Percentiles rank a stretch among this genome's conserved stretches.
Conservation (phyloP, 2,329 filamentous ascomycete species). For the Pestalotiopsis fici region DNA sequence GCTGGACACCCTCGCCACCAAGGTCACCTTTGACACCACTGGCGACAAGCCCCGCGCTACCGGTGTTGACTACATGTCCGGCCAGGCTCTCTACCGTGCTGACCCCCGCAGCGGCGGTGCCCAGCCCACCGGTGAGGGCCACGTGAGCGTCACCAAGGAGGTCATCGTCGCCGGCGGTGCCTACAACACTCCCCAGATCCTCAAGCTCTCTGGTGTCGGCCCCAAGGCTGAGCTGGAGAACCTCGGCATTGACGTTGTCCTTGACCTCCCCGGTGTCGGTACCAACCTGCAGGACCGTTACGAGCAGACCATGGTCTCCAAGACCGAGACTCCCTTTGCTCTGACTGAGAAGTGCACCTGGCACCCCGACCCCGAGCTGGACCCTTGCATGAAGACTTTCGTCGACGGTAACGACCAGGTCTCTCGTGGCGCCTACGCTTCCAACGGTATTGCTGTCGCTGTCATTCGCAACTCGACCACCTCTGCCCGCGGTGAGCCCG, state of each 20-base stretch:
- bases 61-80: constrained; percentile 42
- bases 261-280: constrained; percentile 64
- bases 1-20: constrained; percentile 40
- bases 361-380: constrained; percentile 21
- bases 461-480: constrained; percentile 33
- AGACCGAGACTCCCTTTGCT: constrained; percentile 33
- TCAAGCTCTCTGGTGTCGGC: constrained; percentile 48
- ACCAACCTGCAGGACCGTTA: constrained; percentile 61
- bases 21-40: constrained; percentile 36
- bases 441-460: constrained; percentile 50
- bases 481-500: constrained; percentile 28
- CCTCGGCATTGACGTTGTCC: constrained; percentile 51
- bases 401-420: constrained; percentile 13
- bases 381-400: constrained; percentile 37
- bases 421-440: constrained; percentile 27
- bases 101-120: constrained; percentile 34
- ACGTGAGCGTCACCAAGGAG: constrained; percentile 37
- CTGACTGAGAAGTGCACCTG: constrained; percentile 30
- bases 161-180: constrained; percentile 50
- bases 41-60: constrained; percentile 32
- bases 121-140: constrained; percentile 20
- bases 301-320: constrained; percentile 42
- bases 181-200: constrained; percentile 46
- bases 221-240: constrained; percentile 36
- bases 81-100: constrained; percentile 41